Percentiles rank a stretch among this genome's conserved stretches.
Evolutionary conservation across 1,284 basidiomycete genomes (phyloP).

Genomic region (Irpex rosettiformis): DNA sequence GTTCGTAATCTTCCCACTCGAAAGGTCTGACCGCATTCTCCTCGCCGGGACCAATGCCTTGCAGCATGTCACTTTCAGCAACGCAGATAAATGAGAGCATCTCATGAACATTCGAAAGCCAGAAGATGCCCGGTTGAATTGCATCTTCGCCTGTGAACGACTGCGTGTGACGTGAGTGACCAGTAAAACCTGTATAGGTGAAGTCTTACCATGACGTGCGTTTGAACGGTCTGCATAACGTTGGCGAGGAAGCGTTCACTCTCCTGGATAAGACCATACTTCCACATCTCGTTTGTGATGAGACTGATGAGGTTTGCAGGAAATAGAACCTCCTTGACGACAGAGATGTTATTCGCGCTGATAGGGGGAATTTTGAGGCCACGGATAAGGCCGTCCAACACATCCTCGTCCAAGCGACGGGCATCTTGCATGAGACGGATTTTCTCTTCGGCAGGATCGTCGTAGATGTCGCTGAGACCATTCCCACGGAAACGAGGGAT

Average conservation of each 20-base stretch:
- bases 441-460: constrained; percentile 94
- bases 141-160: constrained; percentile 93
- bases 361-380: constrained; percentile 93
- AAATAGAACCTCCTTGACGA: constrained; percentile 97
- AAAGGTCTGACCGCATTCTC: constrained; percentile 89
- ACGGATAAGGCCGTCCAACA: constrained; percentile 87
- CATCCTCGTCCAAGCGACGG: constrained; percentile 91
- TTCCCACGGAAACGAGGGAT: constrained; percentile 68
- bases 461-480: constrained; percentile 74
- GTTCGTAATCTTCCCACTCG: constrained; percentile 97
- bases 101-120: constrained; percentile 99
- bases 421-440: constrained; percentile 91
- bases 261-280: constrained; percentile 95
- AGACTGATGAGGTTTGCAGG: constrained; percentile 98
- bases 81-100: constrained; percentile 99
- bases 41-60: constrained; percentile 96
- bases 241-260: constrained; percentile 98
- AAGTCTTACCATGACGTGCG: constrained; percentile 91
- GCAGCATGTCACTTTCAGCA: constrained; percentile 96
- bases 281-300: constrained; percentile 99
- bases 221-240: constrained; percentile 98
- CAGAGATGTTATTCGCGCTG: constrained; percentile 86
- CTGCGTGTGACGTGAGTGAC: constrained; percentile 32
- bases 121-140: constrained; percentile 96
- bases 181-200: constrained; percentile 12